Conservation (phyloP, 1,284 basidiomycete species). For the Fomitopsis pinicola region DNA sequence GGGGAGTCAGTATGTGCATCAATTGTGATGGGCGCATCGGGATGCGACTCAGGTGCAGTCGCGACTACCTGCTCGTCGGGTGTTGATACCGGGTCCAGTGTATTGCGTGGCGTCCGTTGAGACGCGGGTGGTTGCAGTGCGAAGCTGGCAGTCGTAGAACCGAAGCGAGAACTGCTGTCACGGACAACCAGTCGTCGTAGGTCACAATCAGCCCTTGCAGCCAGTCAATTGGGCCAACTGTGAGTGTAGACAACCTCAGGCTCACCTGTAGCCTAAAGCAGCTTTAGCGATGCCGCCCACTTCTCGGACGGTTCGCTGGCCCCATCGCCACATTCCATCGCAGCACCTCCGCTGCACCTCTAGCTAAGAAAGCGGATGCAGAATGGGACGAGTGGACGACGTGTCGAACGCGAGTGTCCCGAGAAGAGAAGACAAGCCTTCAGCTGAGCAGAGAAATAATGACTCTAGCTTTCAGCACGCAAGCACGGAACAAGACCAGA, state of each 20-base stretch:
- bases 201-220: not conserved
- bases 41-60: not conserved
- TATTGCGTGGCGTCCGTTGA: not conserved
- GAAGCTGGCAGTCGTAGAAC: not conserved
- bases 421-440: no score
- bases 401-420: not conserved
- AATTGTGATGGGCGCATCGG: not conserved
- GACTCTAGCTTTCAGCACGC: no score
- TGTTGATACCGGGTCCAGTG: not conserved
- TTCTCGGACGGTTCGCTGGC: slow-evolving; percentile 34
- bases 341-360: slow-evolving; percentile 21
- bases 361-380: not conserved
- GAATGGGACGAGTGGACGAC: not conserved
- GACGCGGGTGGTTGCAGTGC: not conserved
- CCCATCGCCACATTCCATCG: slow-evolving; percentile 56
- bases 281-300: slow-evolving; percentile 26
- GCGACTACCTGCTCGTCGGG: not conserved
- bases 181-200: not conserved
- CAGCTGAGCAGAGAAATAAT: no score
- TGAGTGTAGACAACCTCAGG: not conserved
- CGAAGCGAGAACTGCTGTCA: not conserved
- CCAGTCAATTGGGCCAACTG: not conserved
- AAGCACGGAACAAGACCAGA: not conserved
- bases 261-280: not conserved
- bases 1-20: not conserved